Evolutionary conservation across 306 rosid species (phyloP).

Genomic region (Sesbania bispinosa): DNA sequence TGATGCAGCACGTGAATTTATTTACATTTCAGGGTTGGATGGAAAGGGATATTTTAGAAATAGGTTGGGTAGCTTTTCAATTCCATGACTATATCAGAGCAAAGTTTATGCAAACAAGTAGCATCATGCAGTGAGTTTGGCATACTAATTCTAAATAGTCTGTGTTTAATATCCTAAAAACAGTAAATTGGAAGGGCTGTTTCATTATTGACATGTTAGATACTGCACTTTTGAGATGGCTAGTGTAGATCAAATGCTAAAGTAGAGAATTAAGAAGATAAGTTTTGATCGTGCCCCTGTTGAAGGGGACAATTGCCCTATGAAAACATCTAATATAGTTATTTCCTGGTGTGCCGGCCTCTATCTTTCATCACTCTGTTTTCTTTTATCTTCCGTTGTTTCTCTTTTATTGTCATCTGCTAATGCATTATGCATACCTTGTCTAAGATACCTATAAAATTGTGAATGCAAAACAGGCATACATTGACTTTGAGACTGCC

Average conservation of each 20-base stretch:
- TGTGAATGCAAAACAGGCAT: slow-evolving; percentile 56
- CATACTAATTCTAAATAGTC: too few species aligned
- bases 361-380: not conserved
- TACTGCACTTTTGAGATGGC: too few species aligned
- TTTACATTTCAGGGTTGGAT: not conserved
- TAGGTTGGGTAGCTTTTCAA: not conserved
- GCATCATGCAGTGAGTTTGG: too few species aligned
- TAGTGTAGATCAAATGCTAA: too few species aligned
- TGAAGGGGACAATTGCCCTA: not conserved
- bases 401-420: not conserved
- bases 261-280: too few species aligned
- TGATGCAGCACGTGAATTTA: not conserved
- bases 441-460: not conserved
- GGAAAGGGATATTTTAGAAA: not conserved
- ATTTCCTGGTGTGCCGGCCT: not conserved
- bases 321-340: not conserved
- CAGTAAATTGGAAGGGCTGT: too few species aligned
- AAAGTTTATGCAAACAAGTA: too few species aligned
- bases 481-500: slow-evolving; percentile 77
- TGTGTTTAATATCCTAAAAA: too few species aligned
- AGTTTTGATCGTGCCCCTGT: not conserved
- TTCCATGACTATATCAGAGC: too few species aligned
- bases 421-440: slow-evolving; percentile 27
- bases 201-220: too few species aligned
- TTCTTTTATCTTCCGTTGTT: not conserved